A percentile compares a stretch with the other conserved stretches of the same genome.
phyloP scores from a whole-genome alignment of 345 rosid genomes.

The Xanthoceras sorbifolium region DNA sequence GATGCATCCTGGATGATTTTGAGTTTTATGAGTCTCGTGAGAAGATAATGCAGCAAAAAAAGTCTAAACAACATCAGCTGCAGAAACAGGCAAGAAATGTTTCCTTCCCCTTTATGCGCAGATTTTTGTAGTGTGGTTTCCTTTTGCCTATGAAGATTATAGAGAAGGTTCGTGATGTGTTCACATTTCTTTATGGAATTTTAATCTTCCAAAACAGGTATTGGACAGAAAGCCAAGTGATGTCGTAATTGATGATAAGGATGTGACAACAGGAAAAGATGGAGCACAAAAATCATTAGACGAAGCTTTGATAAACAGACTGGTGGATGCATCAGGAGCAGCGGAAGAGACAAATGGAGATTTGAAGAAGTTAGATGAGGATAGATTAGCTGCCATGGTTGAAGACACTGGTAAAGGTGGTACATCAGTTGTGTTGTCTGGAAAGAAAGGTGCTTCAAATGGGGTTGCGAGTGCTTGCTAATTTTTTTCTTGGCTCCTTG shows the following conservation, averaged over 20 bases:
- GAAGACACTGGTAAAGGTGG: slow-evolving; percentile 16
- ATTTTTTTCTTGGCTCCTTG: slow-evolving; percentile 1
- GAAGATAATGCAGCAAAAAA: slow-evolving; percentile 50
- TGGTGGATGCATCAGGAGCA: neutral
- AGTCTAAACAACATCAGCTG: slow-evolving; percentile 43
- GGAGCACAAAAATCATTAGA: slow-evolving; percentile 22
- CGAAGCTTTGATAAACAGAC: slow-evolving; percentile 13
- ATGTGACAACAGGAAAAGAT: slow-evolving; percentile 13
- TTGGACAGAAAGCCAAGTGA: slow-evolving; percentile 25
- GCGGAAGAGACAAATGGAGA: slow-evolving; percentile 33
- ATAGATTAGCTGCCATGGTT: slow-evolving; percentile 18
- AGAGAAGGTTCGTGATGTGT: neutral
- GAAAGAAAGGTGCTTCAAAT: slow-evolving; percentile 19
- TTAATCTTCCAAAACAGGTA: slow-evolving; percentile 23
- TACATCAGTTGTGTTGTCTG: slow-evolving; percentile 21
- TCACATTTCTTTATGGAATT: neutral
- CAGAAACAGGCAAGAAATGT: slow-evolving; percentile 53
- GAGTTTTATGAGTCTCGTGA: slow-evolving; percentile 57
- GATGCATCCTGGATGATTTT: slow-evolving; percentile 62
- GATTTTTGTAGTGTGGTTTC: neutral
- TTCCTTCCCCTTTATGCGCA: neutral
- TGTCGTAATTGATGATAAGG: slow-evolving; percentile 3
- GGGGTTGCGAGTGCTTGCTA: slow-evolving; percentile 52
- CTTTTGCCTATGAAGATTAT: neutral
- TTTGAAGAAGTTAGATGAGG: slow-evolving; percentile 26